Evolutionary conservation across 306 rosid genomes (phyloP).

Genomic region (Crotalaria pallida): DNA sequence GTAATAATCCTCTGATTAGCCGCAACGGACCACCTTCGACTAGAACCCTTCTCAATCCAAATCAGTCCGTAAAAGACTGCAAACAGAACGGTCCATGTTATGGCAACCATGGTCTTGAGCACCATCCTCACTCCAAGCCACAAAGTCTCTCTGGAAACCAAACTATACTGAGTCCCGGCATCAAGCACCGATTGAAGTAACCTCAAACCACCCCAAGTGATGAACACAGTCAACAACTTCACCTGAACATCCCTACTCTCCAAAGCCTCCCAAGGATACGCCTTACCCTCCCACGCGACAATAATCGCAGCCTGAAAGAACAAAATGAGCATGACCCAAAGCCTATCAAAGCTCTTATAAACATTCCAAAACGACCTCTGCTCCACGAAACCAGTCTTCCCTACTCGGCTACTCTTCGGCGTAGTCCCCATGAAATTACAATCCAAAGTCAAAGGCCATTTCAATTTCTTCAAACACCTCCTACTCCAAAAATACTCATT

Average conservation of each 20-base stretch:
- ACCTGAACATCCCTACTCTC: slow-evolving; percentile 55
- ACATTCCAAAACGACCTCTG: slow-evolving; percentile 94
- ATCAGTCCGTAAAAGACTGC: slow-evolving; percentile 60
- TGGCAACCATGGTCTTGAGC: slow-evolving; percentile 59
- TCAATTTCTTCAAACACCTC: slow-evolving; percentile 63
- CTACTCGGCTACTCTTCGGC: slow-evolving; percentile 51
- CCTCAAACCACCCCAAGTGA: slow-evolving; percentile 77
- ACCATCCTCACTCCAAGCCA: slow-evolving; percentile 86
- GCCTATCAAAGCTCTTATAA: slow-evolving; percentile 80
- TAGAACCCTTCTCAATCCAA: slow-evolving; percentile 66
- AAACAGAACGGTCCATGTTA: slow-evolving; percentile 71
- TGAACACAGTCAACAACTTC: slow-evolving; percentile 65
- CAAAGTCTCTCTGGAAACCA: slow-evolving; percentile 68
- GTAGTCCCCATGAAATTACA: slow-evolving; percentile 66
- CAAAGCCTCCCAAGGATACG: slow-evolving; percentile 60
- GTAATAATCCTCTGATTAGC: slow-evolving; percentile 55
- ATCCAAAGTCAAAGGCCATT: slow-evolving; percentile 52
- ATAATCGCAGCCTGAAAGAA: slow-evolving; percentile 75
- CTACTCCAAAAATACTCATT: slow-evolving; percentile 89
- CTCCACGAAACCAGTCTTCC: slow-evolving; percentile 97
- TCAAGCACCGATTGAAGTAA: slow-evolving; percentile 82
- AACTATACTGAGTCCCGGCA: slow-evolving; percentile 92
- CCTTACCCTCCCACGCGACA: slow-evolving; percentile 62
- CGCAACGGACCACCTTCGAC: slow-evolving; percentile 51
- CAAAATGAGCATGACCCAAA: slow-evolving; percentile 77